These are phyloP conservation scores for Neophaeococcomyces aloes DNA, from an alignment of 2,329 filamentous ascomycete species.

Conservation along the genomic window DNA sequence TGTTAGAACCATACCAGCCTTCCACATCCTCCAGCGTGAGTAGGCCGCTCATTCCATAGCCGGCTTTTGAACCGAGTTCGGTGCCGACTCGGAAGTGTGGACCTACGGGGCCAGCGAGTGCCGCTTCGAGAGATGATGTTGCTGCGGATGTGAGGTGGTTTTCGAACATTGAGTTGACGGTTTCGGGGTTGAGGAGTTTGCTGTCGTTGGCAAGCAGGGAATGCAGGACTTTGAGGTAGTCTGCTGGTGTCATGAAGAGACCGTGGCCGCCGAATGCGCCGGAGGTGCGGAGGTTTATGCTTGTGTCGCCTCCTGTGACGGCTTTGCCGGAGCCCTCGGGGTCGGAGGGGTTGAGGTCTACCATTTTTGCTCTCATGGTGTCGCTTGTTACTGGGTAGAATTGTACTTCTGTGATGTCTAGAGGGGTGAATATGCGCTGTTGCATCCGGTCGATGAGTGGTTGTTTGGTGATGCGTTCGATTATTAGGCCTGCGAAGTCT, in stretches of 20 bases:
- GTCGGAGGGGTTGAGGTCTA: conserved; percentile 32
- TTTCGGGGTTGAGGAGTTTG: conserved; percentile 23
- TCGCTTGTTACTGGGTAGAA: conserved; percentile 32
- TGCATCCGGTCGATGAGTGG: neutral
- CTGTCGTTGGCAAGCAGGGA: conserved; percentile 26
- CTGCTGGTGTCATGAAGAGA: conserved; percentile 26
- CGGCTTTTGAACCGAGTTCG: conserved; percentile 25
- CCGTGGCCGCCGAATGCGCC: conserved; percentile 40
- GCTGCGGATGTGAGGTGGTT: conserved; percentile 21
- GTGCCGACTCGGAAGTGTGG: conserved; percentile 30
- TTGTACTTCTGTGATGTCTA: conserved; percentile 23
- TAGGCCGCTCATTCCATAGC: conserved; percentile 35
- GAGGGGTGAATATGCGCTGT: conserved; percentile 8
- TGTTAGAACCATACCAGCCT: conserved; percentile 36
- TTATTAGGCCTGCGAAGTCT: conserved; percentile 45
- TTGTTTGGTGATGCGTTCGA: conserved; percentile 38
- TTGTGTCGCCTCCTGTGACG: conserved; percentile 25
- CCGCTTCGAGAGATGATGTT: conserved; percentile 21
- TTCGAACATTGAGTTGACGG: conserved; percentile 16
- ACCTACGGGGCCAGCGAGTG: conserved; percentile 26
- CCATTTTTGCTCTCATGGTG: conserved; percentile 27
- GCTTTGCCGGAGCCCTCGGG: conserved; percentile 28
- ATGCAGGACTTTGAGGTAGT: conserved; percentile 26
- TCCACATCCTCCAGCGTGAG: conserved; percentile 33
- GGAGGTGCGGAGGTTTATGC: conserved; percentile 23